Evolutionary conservation across 1,284 basidiomycete genomes (phyloP), one percentile per base, ranked within the genome.

Genomic region (Leccinum griseonigrum): DNA sequence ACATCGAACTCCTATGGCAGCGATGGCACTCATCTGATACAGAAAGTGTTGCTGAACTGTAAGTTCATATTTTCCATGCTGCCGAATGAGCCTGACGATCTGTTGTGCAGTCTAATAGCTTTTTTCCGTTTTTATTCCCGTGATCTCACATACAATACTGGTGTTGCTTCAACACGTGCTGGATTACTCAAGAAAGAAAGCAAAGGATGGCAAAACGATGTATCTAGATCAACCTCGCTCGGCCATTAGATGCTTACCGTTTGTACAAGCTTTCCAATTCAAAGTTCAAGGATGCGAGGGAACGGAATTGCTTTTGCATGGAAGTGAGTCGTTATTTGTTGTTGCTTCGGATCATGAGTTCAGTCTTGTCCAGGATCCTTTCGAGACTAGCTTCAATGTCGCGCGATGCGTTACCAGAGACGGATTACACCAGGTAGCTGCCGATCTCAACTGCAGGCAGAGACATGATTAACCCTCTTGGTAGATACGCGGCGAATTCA

Each of bases 401-500:
- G 91, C 95, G 3, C 85, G 97, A 65, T 98, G 97, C 66, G 97
- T 98, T 26, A 98, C 97, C 28, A 92, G 90, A 73, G 97, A 99
- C 72, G 97, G 97, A 1, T 81, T 98, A 57, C 98, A 98, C 74
- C 94, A 94, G 51, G 94, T 95, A 63, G 38, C 59, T 56, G 10
- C 48, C 4, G 2, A 5, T 51, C 31, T 34, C 26, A 14, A 31
- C 18, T 28, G 53, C 4, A 7, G 9, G 29, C 18, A 10, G 31
- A 18, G 48, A 13, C 13, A 18, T 50, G 46, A 54, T 61, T 13
- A 63, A 55, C 52, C 32, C 28, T 43, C 29, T 3, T 43, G 59
- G n/a, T 67, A 96, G 94, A 97, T 99, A 70, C 94, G 97, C 9
- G 97, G 97, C 56, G 97, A 98, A 79, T 97, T 98, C 75, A 98